A percentile compares a stretch with the other conserved stretches of the same genome.
Evolutionary conservation across 345 rosid species (phyloP).

Genomic region (Bretschneidera sinensis): DNA sequence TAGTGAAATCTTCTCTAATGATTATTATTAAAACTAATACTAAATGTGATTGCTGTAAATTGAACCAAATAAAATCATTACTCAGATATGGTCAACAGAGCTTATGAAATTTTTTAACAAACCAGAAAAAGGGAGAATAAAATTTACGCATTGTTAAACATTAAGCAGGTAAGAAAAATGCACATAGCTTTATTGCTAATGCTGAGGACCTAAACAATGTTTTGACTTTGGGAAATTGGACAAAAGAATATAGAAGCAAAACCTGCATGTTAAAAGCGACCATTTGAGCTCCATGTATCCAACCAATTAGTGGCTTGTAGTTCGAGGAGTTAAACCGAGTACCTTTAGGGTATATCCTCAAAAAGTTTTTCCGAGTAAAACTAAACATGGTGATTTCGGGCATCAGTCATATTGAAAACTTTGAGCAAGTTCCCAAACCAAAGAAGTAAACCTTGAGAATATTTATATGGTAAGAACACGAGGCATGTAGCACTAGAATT

Average conservation of each 20-base stretch:
- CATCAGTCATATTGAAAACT: constrained; percentile 1
- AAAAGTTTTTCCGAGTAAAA: constrained; percentile 47
- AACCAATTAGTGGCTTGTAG: constrained; percentile 50
- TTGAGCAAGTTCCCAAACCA: neutral
- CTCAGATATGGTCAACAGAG: too few species aligned
- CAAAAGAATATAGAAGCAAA: neutral
- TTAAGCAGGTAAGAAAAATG: too few species aligned
- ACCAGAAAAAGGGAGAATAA: too few species aligned
- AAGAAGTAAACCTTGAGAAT: neutral
- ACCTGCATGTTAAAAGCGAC: constrained; percentile 96
- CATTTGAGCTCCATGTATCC: constrained; percentile 91
- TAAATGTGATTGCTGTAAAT: too few species aligned
- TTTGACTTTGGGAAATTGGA: neutral
- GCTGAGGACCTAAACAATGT: too few species aligned
- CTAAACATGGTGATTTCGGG: constrained; percentile 12
- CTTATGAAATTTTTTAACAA: too few species aligned
- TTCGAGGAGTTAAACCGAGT: constrained; percentile 55
- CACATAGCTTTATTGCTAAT: too few species aligned
- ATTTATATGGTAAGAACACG: neutral
- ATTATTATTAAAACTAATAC: too few species aligned
- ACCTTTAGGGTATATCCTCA: constrained; percentile 58
- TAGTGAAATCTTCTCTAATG: too few species aligned
- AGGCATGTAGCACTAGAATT: constrained; percentile 1
- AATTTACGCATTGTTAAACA: too few species aligned
- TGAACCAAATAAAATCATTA: too few species aligned